Evolutionary conservation across 2,329 filamentous ascomycete genomes (phyloP), one percentile per base, ranked within the genome.

Genomic region (Chalaropsis ovoidea): DNA sequence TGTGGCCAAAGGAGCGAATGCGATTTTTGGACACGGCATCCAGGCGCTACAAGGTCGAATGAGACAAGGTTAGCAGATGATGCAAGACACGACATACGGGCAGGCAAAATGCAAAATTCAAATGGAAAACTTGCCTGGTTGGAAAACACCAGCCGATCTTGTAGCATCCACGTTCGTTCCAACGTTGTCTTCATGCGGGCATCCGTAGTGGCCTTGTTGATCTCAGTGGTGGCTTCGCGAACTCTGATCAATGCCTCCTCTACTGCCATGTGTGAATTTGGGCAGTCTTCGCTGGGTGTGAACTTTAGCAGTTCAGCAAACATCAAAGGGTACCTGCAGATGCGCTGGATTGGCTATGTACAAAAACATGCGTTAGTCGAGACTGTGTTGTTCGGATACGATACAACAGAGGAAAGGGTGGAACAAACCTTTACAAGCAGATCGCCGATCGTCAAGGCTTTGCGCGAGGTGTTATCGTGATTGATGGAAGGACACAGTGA

Each of bases 241-340:
- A 96, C 78, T 61, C 85, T 81, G 64, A 85, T 82, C 41, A 95
- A 78, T 0, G 88, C 82, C 69, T 85, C 86, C 67, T 90, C 86
- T 19, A 97, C 83, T 64, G 90, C 87, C 73, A 87, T 85, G 74
- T 96, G 88, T 0, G 90, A 87, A 68, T 85, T 85, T 0, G 91
- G 90, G 71, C 91, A 95, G 72, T 97, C 93, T 65, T 83, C 86
- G 1, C 90, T 88, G 1, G 90, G 89, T 0, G 92, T 96, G 69
- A 87, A 82, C 71, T 88, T 92, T 67, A 92, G 80, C 8, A 99
- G 79, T 71, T 96, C 90, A 4, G 85, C 81, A 71, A 97, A 92
- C 1, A 97, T 78, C 3, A 99, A 78, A 11, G 90, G 90, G 72
- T 97, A 97, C 76, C 88, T 90, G 77, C 90, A 95, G 24, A 96